phyloP scores from a whole-genome alignment of 2,329 filamentous ascomycete species.

The Penicillium sp. region DNA sequence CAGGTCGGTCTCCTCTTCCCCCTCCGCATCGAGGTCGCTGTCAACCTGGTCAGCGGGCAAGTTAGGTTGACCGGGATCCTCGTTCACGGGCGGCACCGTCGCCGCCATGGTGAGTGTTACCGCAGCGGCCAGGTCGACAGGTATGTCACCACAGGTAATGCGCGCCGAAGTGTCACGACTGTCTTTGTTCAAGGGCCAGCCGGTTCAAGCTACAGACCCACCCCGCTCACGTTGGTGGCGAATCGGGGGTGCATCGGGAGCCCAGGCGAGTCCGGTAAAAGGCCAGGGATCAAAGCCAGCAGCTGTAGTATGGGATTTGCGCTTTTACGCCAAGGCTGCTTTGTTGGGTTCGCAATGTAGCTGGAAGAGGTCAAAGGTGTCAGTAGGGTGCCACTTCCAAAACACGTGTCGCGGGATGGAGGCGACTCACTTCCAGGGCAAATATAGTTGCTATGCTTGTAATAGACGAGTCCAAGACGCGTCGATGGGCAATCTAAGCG shows the following conservation, averaged over 20 bases:
- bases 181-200: conserved; percentile 17
- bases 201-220: conserved; percentile 31
- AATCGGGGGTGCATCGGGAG: conserved; percentile 25
- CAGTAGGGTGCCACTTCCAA: conserved; percentile 17
- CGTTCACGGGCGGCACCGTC: conserved; percentile 40
- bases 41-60: conserved; percentile 36
- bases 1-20: conserved; percentile 45
- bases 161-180: conserved; percentile 5
- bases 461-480: conserved; percentile 28
- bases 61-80: conserved; percentile 34
- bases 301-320: background rate
- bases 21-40: conserved; percentile 47
- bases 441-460: background rate
- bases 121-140: conserved; percentile 40
- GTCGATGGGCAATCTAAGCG: conserved; percentile 22
- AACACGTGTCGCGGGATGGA: conserved; percentile 20
- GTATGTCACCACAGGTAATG: conserved; percentile 4
- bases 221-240: conserved; percentile 28
- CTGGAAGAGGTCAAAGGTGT: conserved; percentile 19
- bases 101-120: conserved; percentile 43
- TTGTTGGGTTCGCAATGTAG: conserved; percentile 16
- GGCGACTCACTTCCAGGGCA: conserved; percentile 10
- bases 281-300: background rate
- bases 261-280: conserved; percentile 3
- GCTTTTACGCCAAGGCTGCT: background rate